Evolutionary conservation across 225 moss, liverwort and hornwort genomes (phyloP), one percentile per base, ranked within the genome.

Genomic region (Polytrichum formosum): DNA sequence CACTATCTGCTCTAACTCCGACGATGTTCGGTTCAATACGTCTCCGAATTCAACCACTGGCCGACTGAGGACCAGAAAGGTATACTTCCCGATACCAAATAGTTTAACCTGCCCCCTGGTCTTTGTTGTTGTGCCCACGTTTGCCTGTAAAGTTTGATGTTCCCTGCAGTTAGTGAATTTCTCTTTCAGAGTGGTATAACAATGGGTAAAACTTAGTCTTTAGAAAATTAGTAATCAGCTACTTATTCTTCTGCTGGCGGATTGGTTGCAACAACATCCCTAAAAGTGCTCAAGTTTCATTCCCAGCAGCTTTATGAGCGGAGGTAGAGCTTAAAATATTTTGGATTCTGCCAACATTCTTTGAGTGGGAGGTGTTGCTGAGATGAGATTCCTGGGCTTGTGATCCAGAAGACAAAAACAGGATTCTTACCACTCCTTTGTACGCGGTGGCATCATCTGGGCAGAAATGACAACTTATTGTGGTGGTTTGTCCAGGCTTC

Each of bases 41-140:
- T 94, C 89, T 73, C 88, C 91, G 68, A 97, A 94, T 21, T 86
- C 86, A 67, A 94, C 70, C 0, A 87, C 83, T 70, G 87, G 86
- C 28, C 80, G 81, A 65, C 81, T 73, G 6, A 91, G 58, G 2
- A 86, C 89, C 68, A 97, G 78, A 76, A 97, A 94, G 0, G 97
- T 88, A 30, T 92, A 97, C 66, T 97, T 94, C 28, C 94, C 97
- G 66, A 97, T 94, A 28, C 97, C 97, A 18, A 87, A 92, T 65
- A 94, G 46, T 70, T 88, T 88, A 22, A 97, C 75, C 1, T 82
- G 81, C 53, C 87, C 87, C 0, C 70, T 82, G 72, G 87, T 77
- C 71, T 82, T 86, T 6, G 97, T 87, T 75, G 96, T 90, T 73
- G 93, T 89, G 70, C 93, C 96, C 53, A 93, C 70, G 69, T 88